A percentile compares a stretch with the other conserved stretches of the same genome.
These are phyloP conservation scores for Polytrichum formosum DNA, from an alignment of 225 moss, liverwort and hornwort genomes.

Conservation along the genomic window DNA sequence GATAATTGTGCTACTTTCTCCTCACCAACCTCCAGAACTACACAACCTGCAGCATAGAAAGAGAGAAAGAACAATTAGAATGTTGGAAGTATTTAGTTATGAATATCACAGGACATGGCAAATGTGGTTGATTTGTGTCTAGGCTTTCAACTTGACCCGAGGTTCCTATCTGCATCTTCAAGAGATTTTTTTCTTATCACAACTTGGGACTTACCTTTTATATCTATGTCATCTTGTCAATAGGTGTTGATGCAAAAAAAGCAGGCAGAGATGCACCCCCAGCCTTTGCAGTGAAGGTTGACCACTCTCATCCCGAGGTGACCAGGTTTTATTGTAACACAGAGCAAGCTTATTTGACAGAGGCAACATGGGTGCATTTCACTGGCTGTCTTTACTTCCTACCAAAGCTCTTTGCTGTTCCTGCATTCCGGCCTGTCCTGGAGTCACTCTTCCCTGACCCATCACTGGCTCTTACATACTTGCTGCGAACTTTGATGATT, in stretches of 20 bases:
- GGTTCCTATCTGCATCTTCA: too few species aligned
- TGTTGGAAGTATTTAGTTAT: too few species aligned
- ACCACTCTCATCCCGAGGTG: constrained; percentile 39
- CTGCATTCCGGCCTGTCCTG: constrained; percentile 54
- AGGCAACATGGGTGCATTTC: constrained; percentile 52
- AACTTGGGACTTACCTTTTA: constrained; percentile 1
- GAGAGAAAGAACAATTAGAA: too few species aligned
- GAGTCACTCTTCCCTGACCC: constrained; percentile 69
- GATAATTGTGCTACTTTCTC: too few species aligned
- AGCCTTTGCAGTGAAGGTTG: constrained; percentile 26
- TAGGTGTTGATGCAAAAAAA: constrained; percentile 32
- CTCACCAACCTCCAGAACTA: too few species aligned
- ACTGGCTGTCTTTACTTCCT: constrained; percentile 60
- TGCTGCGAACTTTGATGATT: constrained; percentile 53
- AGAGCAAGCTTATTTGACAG: constrained; percentile 42
- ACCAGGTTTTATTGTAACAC: constrained; percentile 34
- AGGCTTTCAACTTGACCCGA: too few species aligned
- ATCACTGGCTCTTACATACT: constrained; percentile 43
- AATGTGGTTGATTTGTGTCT: too few species aligned
- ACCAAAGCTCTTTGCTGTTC: constrained; percentile 62
- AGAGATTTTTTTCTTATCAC: too few species aligned
- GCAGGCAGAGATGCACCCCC: constrained; percentile 8
- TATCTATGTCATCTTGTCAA: constrained; percentile 5
- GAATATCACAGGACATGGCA: too few species aligned
- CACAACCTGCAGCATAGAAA: too few species aligned